A percentile compares a stretch with the other conserved stretches of the same genome.
These are phyloP conservation scores for Monosporascus sp. DNA, from an alignment of 2,329 filamentous ascomycete species.

Conservation along the genomic window DNA sequence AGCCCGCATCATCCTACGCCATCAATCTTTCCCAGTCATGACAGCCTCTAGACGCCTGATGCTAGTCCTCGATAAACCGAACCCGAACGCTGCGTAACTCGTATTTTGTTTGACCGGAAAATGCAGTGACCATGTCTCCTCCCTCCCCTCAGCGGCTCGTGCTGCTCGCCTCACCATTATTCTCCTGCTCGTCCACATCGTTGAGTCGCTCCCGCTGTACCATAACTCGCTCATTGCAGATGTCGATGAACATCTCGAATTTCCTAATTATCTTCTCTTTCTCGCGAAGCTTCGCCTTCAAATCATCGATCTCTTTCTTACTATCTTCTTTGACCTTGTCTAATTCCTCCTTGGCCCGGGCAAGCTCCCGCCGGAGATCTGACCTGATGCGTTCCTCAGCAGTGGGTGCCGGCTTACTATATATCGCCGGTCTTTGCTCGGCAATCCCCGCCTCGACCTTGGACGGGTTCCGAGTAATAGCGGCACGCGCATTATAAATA, in stretches of 20 bases:
- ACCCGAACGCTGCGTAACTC: slow-evolving; percentile 11
- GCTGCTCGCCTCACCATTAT: slow-evolving; percentile 22
- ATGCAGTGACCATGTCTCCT: slow-evolving; percentile 6
- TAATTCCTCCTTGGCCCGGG: slow-evolving; percentile 51
- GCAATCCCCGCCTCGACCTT: slow-evolving; percentile 56
- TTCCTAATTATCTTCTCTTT: slow-evolving; percentile 58
- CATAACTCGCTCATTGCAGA: slow-evolving; percentile 63
- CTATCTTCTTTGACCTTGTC: slow-evolving; percentile 51
- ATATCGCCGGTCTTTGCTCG: slow-evolving; percentile 58
- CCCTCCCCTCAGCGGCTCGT: slow-evolving; percentile 11
- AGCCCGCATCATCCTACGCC: slow-evolving; percentile 14
- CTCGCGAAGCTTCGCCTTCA: slow-evolving; percentile 56
- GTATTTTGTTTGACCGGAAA: slow-evolving; percentile 9
- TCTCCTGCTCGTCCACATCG: slow-evolving; percentile 8
- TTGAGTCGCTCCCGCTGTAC: slow-evolving; percentile 51
- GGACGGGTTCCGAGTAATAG: slow-evolving; percentile 60
- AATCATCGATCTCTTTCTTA: slow-evolving; percentile 51
- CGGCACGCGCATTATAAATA: slow-evolving; percentile 63
- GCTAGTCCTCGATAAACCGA: slow-evolving; percentile 16
- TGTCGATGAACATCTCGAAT: slow-evolving; percentile 67
- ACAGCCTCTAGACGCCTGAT: slow-evolving; percentile 22
- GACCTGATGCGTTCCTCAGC: slow-evolving; percentile 60
- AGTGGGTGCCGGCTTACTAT: slow-evolving; percentile 59
- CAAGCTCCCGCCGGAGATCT: slow-evolving; percentile 56
- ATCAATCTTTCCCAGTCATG: slow-evolving; percentile 8